A percentile compares a stretch with the other conserved stretches of the same genome.
phyloP scores from a whole-genome alignment of 2,329 filamentous ascomycete species.

The Aspergillus ochraceoroseus region DNA sequence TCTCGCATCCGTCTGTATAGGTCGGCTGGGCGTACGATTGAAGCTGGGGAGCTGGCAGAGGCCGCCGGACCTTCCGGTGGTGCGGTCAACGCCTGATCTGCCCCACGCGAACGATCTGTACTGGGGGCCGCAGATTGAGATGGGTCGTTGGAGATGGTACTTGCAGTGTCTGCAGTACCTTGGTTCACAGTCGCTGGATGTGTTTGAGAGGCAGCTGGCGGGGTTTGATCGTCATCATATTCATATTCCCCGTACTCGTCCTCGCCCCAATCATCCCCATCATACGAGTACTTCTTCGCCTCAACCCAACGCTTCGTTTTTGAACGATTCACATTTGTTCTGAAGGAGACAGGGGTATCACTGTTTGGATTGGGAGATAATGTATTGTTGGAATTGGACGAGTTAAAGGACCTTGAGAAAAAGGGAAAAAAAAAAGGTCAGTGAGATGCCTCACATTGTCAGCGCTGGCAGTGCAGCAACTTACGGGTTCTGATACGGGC shows the following conservation, averaged over 20 bases:
- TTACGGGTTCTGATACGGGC: slow-evolving; percentile 24
- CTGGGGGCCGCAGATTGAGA: slow-evolving; percentile 19
- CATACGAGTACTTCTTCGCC: slow-evolving; percentile 79
- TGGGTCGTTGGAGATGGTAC: slow-evolving; percentile 11
- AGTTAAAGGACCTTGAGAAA: slow-evolving; percentile 11
- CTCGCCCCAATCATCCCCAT: slow-evolving; percentile 89
- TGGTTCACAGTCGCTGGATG: slow-evolving; percentile 26
- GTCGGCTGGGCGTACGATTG: slow-evolving; percentile 69
- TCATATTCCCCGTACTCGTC: slow-evolving; percentile 58
- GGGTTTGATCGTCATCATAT: slow-evolving; percentile 51
- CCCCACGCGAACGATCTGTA: slow-evolving; percentile 41
- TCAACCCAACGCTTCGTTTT: slow-evolving; percentile 96
- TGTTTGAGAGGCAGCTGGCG: slow-evolving; percentile 38
- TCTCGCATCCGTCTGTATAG: slow-evolving; percentile 69
- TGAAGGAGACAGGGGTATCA: slow-evolving; percentile 57
- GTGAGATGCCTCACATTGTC: not conserved
- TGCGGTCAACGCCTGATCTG: slow-evolving; percentile 26
- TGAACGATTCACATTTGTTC: slow-evolving; percentile 77
- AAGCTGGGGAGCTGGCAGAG: slow-evolving; percentile 47
- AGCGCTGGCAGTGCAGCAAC: slow-evolving; percentile 18
- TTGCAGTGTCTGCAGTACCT: slow-evolving; percentile 23
- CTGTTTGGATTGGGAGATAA: slow-evolving; percentile 27
- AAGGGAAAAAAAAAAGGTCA: not conserved
- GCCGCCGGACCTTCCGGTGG: slow-evolving; percentile 18
- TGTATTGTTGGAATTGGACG: slow-evolving; percentile 26